Evolutionary conservation across 306 rosid species (phyloP).

Genomic region (peach (Prunus persica)): Prunus_persica_NCBIv2 NC_034010.1:13928001-13928500

Average conservation of each 20-base stretch:
- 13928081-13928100: too few relatives aligned
- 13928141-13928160: not conserved
- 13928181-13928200: constrained; percentile 6
- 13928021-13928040: too few relatives aligned
- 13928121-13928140: too few relatives aligned
- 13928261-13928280: constrained; percentile 33
- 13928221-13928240: not conserved
- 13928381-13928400: constrained; percentile 14
- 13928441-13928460: constrained; percentile 9
- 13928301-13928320: constrained; percentile 23
- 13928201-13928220: constrained; percentile 2
- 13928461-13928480: constrained; percentile 4
- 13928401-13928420: constrained; percentile 30
- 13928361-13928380: constrained; percentile 28
- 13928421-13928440: constrained; percentile 2
- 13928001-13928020: too few relatives aligned
- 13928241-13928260: constrained; percentile 12
- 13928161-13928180: not conserved
- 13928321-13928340: constrained; percentile 32
- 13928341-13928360: constrained; percentile 6
- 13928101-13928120: too few relatives aligned
- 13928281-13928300: constrained; percentile 22
- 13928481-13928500: constrained; percentile 19
- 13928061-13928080: too few relatives aligned
- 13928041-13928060: too few relatives aligned